Base-by-base conservation (phyloP, 768 basidiomycete genomes). In the Candolleomyces eurysporus region DNA sequence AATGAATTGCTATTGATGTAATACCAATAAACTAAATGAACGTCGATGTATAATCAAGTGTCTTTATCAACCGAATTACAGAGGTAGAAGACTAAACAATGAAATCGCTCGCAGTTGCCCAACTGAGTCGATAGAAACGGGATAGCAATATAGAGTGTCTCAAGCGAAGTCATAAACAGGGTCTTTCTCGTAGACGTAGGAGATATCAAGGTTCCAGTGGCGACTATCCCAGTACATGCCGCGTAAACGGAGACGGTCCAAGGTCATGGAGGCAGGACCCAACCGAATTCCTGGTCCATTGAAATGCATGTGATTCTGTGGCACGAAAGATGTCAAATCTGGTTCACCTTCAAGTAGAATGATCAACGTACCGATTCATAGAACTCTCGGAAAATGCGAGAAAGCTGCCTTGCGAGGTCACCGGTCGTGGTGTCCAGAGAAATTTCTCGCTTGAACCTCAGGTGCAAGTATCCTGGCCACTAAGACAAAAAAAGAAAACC, bases 391-490 rank as follows among this genome's bases (percentile, higher is more conserved):
- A 60, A 60, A n/a, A 60, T 53, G 22, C 21, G 21, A 22, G 50
- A 39, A 19, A 60, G 16, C 51, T 60, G 59, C 21, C 49, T 42
- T 17, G 59, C 59, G 16, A 60, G 36, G 22, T 60, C 51, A 16
- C 59, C 59, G 16, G 53, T n/a, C 7, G 59, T 39, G 2, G 50
- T 45, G 42, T 60, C 51, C 8, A 60, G 19, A 16, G 5, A 14
- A 6, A 60, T n/a, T 9, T 7, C 22, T 13, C 21, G 21, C 17
- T 32, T 21, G 36, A 53, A 46, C 19, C 32, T 30, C 36, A 60
- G 17, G 59, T 60, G 59, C 7, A 5, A 5, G 48, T 60, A 60
- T 14, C 59, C 59, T 43, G 59, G 59, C 59, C 59, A 60, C 59
- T 60, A 40, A 46, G 45, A 46, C 17, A 21, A 21, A 54, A 11